A percentile compares a stretch with the other conserved stretches of the same genome.
phyloP scores from a whole-genome alignment of 2,329 filamentous ascomycete species.

The Sclerotinia subarctica region DNA sequence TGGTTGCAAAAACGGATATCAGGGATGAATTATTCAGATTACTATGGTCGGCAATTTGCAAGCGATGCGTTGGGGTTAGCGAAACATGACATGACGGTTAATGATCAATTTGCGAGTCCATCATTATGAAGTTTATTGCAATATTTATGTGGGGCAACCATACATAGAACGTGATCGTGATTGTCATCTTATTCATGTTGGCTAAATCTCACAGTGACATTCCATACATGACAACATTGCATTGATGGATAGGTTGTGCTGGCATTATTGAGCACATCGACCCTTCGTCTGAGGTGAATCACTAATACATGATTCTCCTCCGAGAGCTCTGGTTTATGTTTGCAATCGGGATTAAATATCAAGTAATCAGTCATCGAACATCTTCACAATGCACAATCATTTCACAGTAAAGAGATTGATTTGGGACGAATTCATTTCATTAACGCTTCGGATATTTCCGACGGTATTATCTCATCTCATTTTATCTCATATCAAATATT shows the following conservation, averaged over 20 bases:
- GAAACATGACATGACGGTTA: background rate
- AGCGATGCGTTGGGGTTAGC: conserved; percentile 12
- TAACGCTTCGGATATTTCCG: background rate
- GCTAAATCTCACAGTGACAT: background rate
- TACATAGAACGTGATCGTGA: background rate
- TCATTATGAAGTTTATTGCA: background rate
- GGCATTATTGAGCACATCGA: background rate
- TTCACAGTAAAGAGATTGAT: no score
- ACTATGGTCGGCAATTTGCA: background rate
- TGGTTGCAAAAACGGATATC: conserved; percentile 15
- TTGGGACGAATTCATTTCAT: background rate
- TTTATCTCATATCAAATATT: background rate
- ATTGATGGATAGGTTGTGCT: background rate
- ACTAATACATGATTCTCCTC: background rate
- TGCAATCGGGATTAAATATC: background rate
- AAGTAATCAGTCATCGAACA: background rate
- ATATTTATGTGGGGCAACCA: background rate
- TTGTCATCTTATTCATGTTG: background rate
- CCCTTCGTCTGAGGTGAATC: background rate
- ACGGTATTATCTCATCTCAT: background rate
- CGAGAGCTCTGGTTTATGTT: background rate
- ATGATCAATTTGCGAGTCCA: background rate
- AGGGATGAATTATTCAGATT: conserved; percentile 18
- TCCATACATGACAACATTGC: background rate
- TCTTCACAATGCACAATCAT: background rate